Conservation (phyloP, 331 rosid species). For the Arachis monticola region DNA sequence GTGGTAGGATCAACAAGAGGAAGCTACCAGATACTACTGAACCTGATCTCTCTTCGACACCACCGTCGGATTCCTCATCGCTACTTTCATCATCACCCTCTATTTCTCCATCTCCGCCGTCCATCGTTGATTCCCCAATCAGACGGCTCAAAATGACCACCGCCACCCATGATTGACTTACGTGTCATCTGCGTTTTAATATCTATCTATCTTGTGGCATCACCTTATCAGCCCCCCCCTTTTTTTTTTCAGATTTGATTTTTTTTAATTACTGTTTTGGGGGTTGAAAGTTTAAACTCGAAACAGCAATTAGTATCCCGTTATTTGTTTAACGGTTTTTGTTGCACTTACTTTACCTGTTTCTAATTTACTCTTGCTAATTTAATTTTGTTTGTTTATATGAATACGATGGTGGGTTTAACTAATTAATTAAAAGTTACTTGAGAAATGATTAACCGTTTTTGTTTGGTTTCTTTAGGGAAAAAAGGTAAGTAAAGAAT, state of each 20-base stretch:
- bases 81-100: slow-evolving; percentile 35
- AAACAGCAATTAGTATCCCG: slow-evolving; percentile 54
- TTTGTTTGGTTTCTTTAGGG: not conserved
- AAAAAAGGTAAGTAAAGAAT: not conserved
- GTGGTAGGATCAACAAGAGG: slow-evolving; percentile 58
- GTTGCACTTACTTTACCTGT: slow-evolving; percentile 32
- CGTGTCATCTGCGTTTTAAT: not conserved
- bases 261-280: not conserved
- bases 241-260: slow-evolving; percentile 4
- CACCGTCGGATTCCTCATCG: slow-evolving; percentile 36
- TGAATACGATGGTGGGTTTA: slow-evolving; percentile 26
- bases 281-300: slow-evolving; percentile 30
- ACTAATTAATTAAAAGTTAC: slow-evolving; percentile 13
- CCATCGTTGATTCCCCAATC: slow-evolving; percentile 63
- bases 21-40: slow-evolving; percentile 58
- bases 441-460: slow-evolving; percentile 19
- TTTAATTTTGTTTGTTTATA: slow-evolving; percentile 42
- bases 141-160: slow-evolving; percentile 69
- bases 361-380: slow-evolving; percentile 4
- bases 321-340: slow-evolving; percentile 59
- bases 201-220: not conserved
- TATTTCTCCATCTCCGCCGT: slow-evolving; percentile 51
- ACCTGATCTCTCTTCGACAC: slow-evolving; percentile 37
- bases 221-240: not conserved
- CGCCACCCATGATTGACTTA: slow-evolving; percentile 36